Evolutionary conservation across 352 stramenopile genomes (phyloP), one percentile per base, ranked within the genome.

Genomic region (Phytophthora gonapodyides): DNA sequence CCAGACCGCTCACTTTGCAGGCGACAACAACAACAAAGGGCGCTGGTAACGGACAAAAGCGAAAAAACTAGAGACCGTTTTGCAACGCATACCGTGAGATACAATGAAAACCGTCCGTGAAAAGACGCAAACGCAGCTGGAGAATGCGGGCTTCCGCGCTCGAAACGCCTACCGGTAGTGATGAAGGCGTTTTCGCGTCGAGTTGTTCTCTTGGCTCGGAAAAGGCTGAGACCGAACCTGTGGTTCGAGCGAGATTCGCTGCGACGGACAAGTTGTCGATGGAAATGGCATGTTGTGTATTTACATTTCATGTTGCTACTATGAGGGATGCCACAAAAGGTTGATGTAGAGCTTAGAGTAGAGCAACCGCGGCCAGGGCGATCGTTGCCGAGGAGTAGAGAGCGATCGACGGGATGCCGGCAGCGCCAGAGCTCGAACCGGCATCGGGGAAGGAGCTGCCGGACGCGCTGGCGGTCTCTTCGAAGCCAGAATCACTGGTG

Each of bases 11-110:
- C 13, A 7, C 27, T 31, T 31, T 31, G 5, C 27, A 31, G 27
- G 27, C 27, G 27, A 27, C 24, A 27, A 27, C 24, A 21, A 19
- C 21, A 49, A 21, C 45, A 19, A 42, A 21, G 11, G 52, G 2
- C 7, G 17, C n/a, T 7, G 38, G 42, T 63, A 61, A 58, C 52
- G 54, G 61, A 70, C 61, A 48, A 51, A 38, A 35, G 30, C 50
- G 44, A 67, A 34, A 42, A 64, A 55, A 61, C 58, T 40, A 41
- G 24, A 35, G 45, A 49, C 58, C 36, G 52, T 73, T 71, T 71
- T 70, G 46, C 40, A 69, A 69, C 45, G 51, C 57, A 33, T 46
- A 27, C 27, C 37, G 9, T 42, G 24, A 42, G 30, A 53, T 48
- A 52, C 40, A 31, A 44, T 46, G 37, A 53, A 53, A 67, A 57